Base-by-base conservation (phyloP, 192 early-diverging fungal species). In the Pecoramyces ruminantium region DNA sequence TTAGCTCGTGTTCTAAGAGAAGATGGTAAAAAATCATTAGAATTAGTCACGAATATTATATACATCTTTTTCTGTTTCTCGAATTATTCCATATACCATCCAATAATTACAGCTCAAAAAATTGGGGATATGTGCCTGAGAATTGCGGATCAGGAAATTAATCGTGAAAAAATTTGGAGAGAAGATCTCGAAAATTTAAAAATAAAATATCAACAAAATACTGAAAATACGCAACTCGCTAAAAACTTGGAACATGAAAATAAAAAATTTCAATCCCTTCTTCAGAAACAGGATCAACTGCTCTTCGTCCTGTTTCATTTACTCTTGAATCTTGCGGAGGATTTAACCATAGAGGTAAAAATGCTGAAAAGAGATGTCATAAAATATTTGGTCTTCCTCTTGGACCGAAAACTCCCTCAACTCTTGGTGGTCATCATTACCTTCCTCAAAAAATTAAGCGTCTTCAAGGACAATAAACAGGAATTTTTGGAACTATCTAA, bases 241-340 rank as follows among this genome's bases (percentile, higher is more conserved):
- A 51, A 81, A 39, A 87, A 88, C 29, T 78, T 85, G 21, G 86
- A 86, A 15, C 82, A 85, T 40, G 89, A 90, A 78, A 85, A 85
- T 30, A 28, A 84, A 28, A 90, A 89, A 84, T 89, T 89, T 79
- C 87, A 89, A 80, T 83, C 84, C 11, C 88, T 90, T 86, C 78
- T 89, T n/a, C 77, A 81, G 29, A 89, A 89, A 80, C 89, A 90
- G 79, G 88, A 90, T 80, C 88, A 89, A 79, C 85, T 90, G 25
- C 82, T 90, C n/a, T 90, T 90, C 86, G 88, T 88, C 2, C 86
- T 87, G 27, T 87, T 91, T 81, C 86, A 90, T 79, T 80, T 90
- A 9, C 83, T 91, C 0, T 79, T 91, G 28, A 90, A 91, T 79
- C 83, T 90, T 30, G 87, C 89, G 18, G 83, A 88, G 25, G 87